Conservation (phyloP, 2,329 filamentous ascomycete species). For the Pseudogymnoascus sp. region DNA sequence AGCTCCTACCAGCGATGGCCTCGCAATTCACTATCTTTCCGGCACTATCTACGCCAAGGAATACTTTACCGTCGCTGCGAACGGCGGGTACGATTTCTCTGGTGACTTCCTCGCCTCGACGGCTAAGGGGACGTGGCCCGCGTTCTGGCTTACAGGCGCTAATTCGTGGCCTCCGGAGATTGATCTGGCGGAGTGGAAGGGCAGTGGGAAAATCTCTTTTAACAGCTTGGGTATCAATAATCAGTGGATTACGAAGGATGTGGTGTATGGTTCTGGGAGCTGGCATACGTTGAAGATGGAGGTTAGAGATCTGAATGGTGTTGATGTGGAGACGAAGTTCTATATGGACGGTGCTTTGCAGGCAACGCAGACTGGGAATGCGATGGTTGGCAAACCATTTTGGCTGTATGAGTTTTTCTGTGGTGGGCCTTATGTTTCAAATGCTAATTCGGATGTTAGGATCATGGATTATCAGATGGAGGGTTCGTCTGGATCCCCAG, state of each 20-base stretch:
- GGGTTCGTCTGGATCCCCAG: slow-evolving; percentile 17
- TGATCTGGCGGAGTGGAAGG: slow-evolving; percentile 56
- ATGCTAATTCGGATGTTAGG: neutral
- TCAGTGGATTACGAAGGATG: slow-evolving; percentile 39
- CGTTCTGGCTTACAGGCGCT: slow-evolving; percentile 51
- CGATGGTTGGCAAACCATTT: slow-evolving; percentile 41
- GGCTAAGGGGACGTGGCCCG: slow-evolving; percentile 45
- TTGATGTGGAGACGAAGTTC: slow-evolving; percentile 46
- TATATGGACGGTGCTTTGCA: slow-evolving; percentile 45
- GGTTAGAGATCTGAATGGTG: slow-evolving; percentile 42
- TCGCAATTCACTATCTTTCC: slow-evolving; percentile 43
- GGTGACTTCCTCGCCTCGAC: slow-evolving; percentile 34
- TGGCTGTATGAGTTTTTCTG: slow-evolving; percentile 25
- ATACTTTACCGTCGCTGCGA: slow-evolving; percentile 32
- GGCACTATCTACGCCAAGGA: slow-evolving; percentile 36
- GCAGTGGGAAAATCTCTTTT: slow-evolving; percentile 45
- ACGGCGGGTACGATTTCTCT: slow-evolving; percentile 33
- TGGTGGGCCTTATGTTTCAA: neutral
- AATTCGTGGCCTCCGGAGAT: slow-evolving; percentile 52
- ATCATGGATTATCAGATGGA: slow-evolving; percentile 19
- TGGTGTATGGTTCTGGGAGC: slow-evolving; percentile 37
- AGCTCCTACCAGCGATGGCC: slow-evolving; percentile 25
- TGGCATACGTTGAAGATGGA: slow-evolving; percentile 46
- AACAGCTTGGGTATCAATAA: slow-evolving; percentile 47
- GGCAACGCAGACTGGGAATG: slow-evolving; percentile 43